Evolutionary conservation across 768 basidiomycete species (phyloP).

Genomic region (Leucogyrophana mollusca): DNA sequence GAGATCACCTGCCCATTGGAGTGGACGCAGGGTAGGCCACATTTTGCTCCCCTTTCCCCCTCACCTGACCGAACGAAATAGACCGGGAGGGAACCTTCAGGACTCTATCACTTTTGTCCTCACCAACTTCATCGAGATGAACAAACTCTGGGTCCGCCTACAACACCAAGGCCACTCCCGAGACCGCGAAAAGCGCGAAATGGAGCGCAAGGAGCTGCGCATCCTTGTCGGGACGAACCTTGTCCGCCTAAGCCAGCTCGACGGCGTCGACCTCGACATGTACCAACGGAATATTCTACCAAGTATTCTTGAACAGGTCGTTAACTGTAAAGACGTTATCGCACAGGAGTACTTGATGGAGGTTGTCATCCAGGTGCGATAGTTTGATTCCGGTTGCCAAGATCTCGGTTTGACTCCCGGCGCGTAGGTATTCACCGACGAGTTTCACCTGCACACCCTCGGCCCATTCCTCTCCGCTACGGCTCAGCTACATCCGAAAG

Average conservation of each 20-base stretch:
- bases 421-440: conserved; percentile 90
- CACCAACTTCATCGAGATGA: conserved; percentile 99
- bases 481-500: conserved; percentile 94
- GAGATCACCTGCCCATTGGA: conserved; percentile 93
- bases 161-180: conserved; percentile 98
- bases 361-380: conserved; percentile 90
- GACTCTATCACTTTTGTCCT: conserved; percentile 96
- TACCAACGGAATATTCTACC: conserved; percentile 87
- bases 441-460: conserved; percentile 96
- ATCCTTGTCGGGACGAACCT: conserved; percentile 98
- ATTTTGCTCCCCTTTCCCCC: background rate
- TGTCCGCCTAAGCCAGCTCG: conserved; percentile 91
- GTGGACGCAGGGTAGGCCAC: conserved; percentile 69
- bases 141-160: conserved; percentile 98
- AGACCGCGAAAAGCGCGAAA: conserved; percentile 95
- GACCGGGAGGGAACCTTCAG: conserved; percentile 85
- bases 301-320: conserved; percentile 93
- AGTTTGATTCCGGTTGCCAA: background rate
- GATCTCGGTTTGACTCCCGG: background rate
- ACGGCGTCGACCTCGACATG: conserved; percentile 94
- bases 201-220: conserved; percentile 92
- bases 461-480: conserved; percentile 95
- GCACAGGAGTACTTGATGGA: conserved; percentile 99
- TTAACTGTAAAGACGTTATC: conserved; percentile 97
- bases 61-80: conserved; percentile 26